Percentiles rank a stretch among this genome's conserved stretches.
phyloP scores from a whole-genome alignment of 352 stramenopile genomes.

The Blastocystis sp. region DNA sequence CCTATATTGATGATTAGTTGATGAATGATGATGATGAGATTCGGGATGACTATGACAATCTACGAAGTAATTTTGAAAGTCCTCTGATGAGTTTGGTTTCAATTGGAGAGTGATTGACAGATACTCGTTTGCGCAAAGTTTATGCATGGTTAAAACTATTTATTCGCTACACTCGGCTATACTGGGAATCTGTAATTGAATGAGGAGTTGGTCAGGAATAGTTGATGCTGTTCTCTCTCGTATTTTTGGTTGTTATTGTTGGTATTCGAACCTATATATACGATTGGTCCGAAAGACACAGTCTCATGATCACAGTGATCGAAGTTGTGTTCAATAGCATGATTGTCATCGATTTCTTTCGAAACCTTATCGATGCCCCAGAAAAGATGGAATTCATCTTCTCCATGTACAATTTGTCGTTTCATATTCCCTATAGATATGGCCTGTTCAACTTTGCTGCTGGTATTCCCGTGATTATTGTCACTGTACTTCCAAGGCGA shows the following conservation, averaged over 20 bases:
- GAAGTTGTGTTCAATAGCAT: conserved; percentile 33
- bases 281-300: conserved; percentile 15
- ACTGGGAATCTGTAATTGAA: conserved; percentile 7
- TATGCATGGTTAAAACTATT: conserved; percentile 18
- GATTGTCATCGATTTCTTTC: conserved; percentile 48
- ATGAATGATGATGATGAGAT: not conserved
- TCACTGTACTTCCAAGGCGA: conserved; percentile 3
- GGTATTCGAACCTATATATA: conserved; percentile 50
- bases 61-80: not conserved
- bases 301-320: not conserved
- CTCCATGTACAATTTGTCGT: not conserved
- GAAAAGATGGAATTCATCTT: conserved; percentile 35
- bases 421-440: not conserved
- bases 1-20: not conserved
- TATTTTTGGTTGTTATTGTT: not conserved
- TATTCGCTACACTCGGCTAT: not conserved
- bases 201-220: not conserved
- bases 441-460: conserved; percentile 22
- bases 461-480: conserved; percentile 34
- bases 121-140: not conserved
- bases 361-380: conserved; percentile 38
- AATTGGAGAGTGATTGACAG: not conserved
- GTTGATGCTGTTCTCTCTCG: conserved; percentile 6
- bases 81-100: not conserved
- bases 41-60: not conserved